Evolutionary conservation across 768 basidiomycete genomes (phyloP).

Genomic region (Calocybe cyanea): DNA sequence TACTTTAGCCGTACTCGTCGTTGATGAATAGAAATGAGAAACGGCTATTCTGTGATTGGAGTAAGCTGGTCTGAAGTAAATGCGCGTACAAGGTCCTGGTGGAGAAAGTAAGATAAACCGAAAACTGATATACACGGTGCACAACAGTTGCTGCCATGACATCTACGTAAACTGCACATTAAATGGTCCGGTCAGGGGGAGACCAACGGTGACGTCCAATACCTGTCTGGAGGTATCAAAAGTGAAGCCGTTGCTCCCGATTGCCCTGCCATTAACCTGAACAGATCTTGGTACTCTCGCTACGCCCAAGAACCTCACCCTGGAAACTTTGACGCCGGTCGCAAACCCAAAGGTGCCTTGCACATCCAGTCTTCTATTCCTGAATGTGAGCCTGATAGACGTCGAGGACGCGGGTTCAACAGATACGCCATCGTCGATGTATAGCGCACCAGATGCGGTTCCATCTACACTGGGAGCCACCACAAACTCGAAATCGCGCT

Average conservation of each 20-base stretch:
- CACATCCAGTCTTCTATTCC: slow-evolving; percentile 26
- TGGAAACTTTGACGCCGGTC: slow-evolving; percentile 31
- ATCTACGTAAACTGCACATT: slow-evolving; percentile 21
- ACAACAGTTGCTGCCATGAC: no score
- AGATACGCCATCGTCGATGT: slow-evolving; percentile 65
- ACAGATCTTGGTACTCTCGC: slow-evolving; percentile 25
- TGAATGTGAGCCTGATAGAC: slow-evolving; percentile 29
- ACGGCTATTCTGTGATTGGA: no score
- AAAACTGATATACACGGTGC: no score
- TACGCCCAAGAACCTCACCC: slow-evolving; percentile 38
- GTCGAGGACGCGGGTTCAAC: slow-evolving; percentile 30
- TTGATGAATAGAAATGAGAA: no score
- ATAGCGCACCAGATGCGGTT: slow-evolving; percentile 47
- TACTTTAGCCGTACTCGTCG: no score
- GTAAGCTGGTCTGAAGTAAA: no score
- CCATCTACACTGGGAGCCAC: slow-evolving; percentile 57
- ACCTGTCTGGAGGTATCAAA: slow-evolving; percentile 40
- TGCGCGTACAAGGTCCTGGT: no score
- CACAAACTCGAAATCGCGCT: slow-evolving; percentile 56
- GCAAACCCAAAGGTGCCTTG: slow-evolving; percentile 33
- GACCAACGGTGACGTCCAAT: slow-evolving; percentile 37
- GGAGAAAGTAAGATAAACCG: no score
- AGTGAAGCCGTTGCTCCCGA: slow-evolving; percentile 17
- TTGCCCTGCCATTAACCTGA: slow-evolving; percentile 23
- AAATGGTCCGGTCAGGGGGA: slow-evolving; percentile 32